Evolutionary conservation across 371 early-diverging fungal genomes (phyloP), one percentile per base, ranked within the genome.

Genomic region (Apophysomyces variabilis): DNA sequence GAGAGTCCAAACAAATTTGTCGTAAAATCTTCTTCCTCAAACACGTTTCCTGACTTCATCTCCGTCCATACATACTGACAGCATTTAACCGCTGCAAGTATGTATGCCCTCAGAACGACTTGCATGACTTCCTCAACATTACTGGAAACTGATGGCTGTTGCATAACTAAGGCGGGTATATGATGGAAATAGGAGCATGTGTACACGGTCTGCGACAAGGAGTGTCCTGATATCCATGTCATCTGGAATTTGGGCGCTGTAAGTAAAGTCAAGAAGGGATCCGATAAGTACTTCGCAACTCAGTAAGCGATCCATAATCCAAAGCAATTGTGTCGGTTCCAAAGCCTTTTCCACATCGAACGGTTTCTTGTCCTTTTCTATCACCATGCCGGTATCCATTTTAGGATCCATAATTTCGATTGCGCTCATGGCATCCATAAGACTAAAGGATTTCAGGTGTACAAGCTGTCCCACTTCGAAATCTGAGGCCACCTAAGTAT

Each of bases 341-440:
- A 85, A 57, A 4, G 50, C 41, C 4, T 71, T 73, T 9, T 73
- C 63, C 21, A 86, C 74, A n/a, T 88, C 76, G 66, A 85, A 88
- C 4, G 62, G 63, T 9, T 73, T 65, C 7, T 76, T 69, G 9
- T 80, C 16, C 4, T n/a, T 21, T 14, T 76, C 71, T 11, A 86
- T 73, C 1, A 76, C 66, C 87, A 91, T 89, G 32, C 93, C 92
- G 1, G 89, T 87, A 66, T 93, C 93, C 92, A 92, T 92, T 58
- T 89, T 88, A 2, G 93, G 92, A 74, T 93, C 91, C 92, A 93
- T 92, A 39, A 93, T 89, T 83, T 91, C 92, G 59, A 92, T 89
- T 5, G 91, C 91, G 32, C 89, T 86, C 92, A 93, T 90, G 18
- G 91, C 91, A 58, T 92, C 92, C 70, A 83, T 89, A 13, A 93